Evolutionary conservation across 2,329 filamentous ascomycete species (phyloP).

Genomic region (Pyricularia pennisetigena): DNA sequence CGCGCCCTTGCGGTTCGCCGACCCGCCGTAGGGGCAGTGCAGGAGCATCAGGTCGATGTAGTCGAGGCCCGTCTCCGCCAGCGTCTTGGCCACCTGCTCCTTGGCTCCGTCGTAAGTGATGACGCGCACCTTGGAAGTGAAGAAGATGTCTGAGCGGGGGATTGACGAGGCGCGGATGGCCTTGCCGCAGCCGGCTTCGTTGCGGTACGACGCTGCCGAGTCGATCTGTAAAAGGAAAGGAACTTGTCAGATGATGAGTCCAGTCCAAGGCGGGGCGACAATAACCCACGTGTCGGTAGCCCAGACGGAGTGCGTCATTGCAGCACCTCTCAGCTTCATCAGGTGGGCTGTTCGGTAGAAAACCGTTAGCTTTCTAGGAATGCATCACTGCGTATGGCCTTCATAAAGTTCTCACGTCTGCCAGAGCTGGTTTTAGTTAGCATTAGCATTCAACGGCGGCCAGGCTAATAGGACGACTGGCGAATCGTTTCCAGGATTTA

Average conservation of each 20-base stretch:
- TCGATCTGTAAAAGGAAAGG: conserved; percentile 29
- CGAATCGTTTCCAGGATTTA: not conserved
- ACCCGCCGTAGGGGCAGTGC: conserved; percentile 50
- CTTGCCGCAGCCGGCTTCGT: conserved; percentile 38
- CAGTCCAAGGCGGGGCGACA: not conserved
- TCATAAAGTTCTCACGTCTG: conserved; percentile 31
- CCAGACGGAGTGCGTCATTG: conserved; percentile 15
- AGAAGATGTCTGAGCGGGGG: conserved; percentile 39
- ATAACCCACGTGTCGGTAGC: conserved; percentile 42
- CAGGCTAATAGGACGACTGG: not conserved
- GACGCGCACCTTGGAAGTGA: conserved; percentile 40
- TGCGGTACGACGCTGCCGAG: conserved; percentile 40
- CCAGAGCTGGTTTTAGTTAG: conserved; percentile 31
- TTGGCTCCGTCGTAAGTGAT: conserved; percentile 54
- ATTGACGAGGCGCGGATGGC: conserved; percentile 29
- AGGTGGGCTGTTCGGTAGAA: not conserved
- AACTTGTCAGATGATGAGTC: not conserved
- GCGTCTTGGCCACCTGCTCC: conserved; percentile 51
- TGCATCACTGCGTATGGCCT: not conserved
- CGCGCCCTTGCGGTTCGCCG: conserved; percentile 43
- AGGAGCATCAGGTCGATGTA: conserved; percentile 61
- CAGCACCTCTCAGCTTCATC: conserved; percentile 2
- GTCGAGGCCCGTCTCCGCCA: conserved; percentile 50
- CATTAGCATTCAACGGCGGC: not conserved
- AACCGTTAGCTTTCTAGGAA: not conserved